Base-by-base conservation (phyloP, 2,329 filamentous ascomycete species). In the Leptodontidium sp. region DNA sequence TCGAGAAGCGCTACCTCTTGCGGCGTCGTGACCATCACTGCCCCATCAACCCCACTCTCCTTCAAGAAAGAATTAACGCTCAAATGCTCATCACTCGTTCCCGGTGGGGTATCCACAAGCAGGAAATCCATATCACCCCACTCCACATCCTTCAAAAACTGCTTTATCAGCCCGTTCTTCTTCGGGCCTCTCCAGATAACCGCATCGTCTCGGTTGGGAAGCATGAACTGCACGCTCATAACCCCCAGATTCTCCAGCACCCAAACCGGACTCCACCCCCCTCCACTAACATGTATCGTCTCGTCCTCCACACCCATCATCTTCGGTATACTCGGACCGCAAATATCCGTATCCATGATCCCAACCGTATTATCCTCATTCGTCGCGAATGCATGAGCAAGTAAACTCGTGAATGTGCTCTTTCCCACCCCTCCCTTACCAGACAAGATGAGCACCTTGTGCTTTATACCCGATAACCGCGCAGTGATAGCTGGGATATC, bases 141-240 rank as follows among this genome's bases (percentile, higher is more conserved):
- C 78, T 97, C 93, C 7, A 99, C 96, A 77, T 99, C 97, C 83
- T 97, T 98, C 63, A 99, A 82, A 75, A 99, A 99, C 80, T 97
- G 93, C 84, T 99, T 99, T 78, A 99, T 98, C 67, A 99, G 82
- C 0, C 96, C 96, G 77, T 98, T 99, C 87, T 99, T 99, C 87
- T 99, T 99, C 2, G 96, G 92, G 0, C 96, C 96, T 62, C 96
- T 88, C 96, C 96, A 99, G 74, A 99, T 99, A 50, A 99, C 91
- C 3, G 96, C 96, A 78, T 97, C 94, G 80, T 99, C 95, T 58
- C 93, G 87, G 76, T 93, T 93, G 0, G 96, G 96, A 57, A 99
- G 85, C 93, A 99, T 97, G 79, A 99, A 99, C 80, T 99, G 96
- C 72, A 99, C 93, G 77, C 92, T 96, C 95, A 99, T 98, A 62